A percentile compares a stretch with the other conserved stretches of the same genome.
Conservation (phyloP, 148 eudicot genomes). For the Rhododendron simsii region DNA sequence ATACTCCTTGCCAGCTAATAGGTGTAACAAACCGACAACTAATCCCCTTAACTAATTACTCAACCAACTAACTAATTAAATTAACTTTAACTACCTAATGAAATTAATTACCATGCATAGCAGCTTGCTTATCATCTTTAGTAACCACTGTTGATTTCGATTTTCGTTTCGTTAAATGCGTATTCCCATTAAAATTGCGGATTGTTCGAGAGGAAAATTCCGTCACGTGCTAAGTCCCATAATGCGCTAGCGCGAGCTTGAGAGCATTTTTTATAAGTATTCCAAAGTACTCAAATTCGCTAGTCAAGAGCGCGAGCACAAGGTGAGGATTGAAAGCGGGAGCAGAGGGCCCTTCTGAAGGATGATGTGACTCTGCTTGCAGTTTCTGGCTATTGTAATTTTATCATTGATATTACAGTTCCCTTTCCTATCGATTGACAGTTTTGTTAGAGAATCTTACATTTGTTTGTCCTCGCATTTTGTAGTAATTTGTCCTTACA, state of each 20-base stretch:
- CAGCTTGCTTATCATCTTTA: too few species aligned
- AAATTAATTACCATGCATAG: too few species aligned
- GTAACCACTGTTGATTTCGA: neutral
- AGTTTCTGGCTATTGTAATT: neutral
- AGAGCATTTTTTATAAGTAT: neutral
- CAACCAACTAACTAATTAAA: too few species aligned
- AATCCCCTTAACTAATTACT: too few species aligned
- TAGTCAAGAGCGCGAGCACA: neutral
- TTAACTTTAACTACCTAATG: too few species aligned
- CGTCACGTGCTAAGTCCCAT: neutral
- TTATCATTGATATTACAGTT: neutral
- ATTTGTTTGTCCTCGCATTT: neutral
- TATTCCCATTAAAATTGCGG: neutral
- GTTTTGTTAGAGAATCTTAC: neutral
- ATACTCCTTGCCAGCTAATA: too few species aligned
- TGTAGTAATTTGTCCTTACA: conserved; percentile 9
- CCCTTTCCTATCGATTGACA: neutral
- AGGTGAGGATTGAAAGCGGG: neutral
- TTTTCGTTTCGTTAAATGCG: neutral
- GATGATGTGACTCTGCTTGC: neutral
- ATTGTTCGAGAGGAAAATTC: neutral
- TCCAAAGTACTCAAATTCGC: neutral
- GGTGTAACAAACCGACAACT: too few species aligned
- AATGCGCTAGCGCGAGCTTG: neutral
- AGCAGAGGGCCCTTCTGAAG: neutral